Percentiles rank a stretch among this genome's conserved stretches.
Conservation (phyloP, 2,329 filamentous ascomycete species). For the Metarhizium brunneum region DNA sequence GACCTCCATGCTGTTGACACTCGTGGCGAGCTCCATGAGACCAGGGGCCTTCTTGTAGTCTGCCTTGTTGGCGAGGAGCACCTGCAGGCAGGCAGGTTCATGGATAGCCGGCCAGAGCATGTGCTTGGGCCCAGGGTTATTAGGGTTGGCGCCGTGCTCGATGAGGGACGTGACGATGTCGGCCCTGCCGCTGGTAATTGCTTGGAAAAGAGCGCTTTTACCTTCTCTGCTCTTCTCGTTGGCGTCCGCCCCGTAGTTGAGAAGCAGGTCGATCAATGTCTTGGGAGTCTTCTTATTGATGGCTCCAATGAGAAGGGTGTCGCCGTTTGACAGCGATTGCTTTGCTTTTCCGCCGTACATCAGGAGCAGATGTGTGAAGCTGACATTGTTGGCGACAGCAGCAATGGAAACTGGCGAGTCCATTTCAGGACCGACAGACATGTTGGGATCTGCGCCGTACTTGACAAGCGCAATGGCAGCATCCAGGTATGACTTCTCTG, state of each 20-base stretch:
- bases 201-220: constrained; percentile 53
- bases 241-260: constrained; percentile 49
- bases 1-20: constrained; percentile 54
- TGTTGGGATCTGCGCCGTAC: constrained; percentile 52
- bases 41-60: constrained; percentile 51
- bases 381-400: constrained; percentile 40
- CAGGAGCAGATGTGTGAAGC: constrained; percentile 49
- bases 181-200: constrained; percentile 44
- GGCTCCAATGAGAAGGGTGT: constrained; percentile 49
- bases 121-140: constrained; percentile 60
- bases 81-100: constrained; percentile 46
- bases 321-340: constrained; percentile 42
- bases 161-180: constrained; percentile 43
- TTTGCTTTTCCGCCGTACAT: constrained; percentile 52
- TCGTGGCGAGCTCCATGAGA: constrained; percentile 54
- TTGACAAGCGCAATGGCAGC: constrained; percentile 52
- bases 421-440: constrained; percentile 36
- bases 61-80: constrained; percentile 50
- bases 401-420: constrained; percentile 48
- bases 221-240: constrained; percentile 52
- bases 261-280: constrained; percentile 47
- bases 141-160: constrained; percentile 54
- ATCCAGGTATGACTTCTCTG: constrained; percentile 43
- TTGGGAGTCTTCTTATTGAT: constrained; percentile 50
- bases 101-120: constrained; percentile 57